These are phyloP conservation scores for Graphiopsis chlorocephala DNA, from an alignment of 2,329 filamentous ascomycete species.

Conservation along the genomic window DNA sequence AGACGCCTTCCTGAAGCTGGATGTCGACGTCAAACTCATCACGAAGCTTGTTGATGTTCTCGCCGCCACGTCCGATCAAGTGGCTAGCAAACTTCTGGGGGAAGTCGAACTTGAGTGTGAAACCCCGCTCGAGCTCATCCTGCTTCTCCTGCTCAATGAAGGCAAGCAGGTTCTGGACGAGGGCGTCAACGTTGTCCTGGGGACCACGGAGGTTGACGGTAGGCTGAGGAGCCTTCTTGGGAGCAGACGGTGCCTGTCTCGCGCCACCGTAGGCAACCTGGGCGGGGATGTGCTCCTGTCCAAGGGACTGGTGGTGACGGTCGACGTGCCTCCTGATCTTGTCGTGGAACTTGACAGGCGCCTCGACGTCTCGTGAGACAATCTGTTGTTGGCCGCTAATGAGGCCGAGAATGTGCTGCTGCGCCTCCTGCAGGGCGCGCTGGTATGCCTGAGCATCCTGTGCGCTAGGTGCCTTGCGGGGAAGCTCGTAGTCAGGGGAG, in stretches of 20 bases:
- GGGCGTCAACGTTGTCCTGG: conserved; percentile 65
- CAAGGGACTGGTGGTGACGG: conserved; percentile 52
- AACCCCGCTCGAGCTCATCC: conserved; percentile 90
- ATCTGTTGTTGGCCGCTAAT: conserved; percentile 57
- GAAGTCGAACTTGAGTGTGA: conserved; percentile 84
- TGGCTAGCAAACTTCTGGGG: conserved; percentile 93
- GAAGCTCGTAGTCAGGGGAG: conserved; percentile 52
- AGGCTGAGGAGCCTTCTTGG: conserved; percentile 49
- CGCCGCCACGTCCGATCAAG: conserved; percentile 64
- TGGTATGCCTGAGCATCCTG: conserved; percentile 57
- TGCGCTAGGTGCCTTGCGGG: conserved; percentile 54
- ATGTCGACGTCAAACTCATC: conserved; percentile 73
- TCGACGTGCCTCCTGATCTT: conserved; percentile 61
- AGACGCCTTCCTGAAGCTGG: conserved; percentile 88
- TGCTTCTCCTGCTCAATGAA: conserved; percentile 87
- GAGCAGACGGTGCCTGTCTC: conserved; percentile 43
- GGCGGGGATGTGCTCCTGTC: conserved; percentile 53
- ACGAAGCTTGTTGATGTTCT: conserved; percentile 66
- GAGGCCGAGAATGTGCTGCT: conserved; percentile 53
- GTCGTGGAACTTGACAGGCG: conserved; percentile 61
- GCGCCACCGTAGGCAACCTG: conserved; percentile 52
- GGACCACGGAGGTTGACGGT: conserved; percentile 72
- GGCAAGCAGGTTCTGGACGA: conserved; percentile 68
- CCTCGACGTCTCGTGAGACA: conserved; percentile 51
- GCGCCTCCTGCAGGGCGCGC: conserved; percentile 56